Evolutionary conservation across 495 filamentous ascomycete genomes (phyloP).

Genomic region (Entonaema liquescens): DNA sequence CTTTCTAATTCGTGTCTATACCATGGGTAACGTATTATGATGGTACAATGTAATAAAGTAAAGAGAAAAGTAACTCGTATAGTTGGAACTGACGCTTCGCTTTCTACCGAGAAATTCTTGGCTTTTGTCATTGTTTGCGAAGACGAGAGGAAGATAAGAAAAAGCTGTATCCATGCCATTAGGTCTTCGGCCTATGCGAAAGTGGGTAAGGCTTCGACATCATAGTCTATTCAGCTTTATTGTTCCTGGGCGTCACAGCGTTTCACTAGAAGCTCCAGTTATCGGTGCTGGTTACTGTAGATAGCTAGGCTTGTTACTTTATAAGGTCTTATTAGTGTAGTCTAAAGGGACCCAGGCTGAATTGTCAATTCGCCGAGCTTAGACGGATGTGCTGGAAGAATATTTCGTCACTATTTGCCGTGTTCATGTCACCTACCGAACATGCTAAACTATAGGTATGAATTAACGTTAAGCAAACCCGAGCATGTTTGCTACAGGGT

Average conservation of each 20-base stretch:
- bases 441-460: slow-evolving; percentile 5
- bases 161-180: slow-evolving; percentile 23
- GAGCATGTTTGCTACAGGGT: slow-evolving; percentile 36
- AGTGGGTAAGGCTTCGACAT: slow-evolving; percentile 12
- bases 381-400: neutral
- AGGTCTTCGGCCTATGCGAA: slow-evolving; percentile 5
- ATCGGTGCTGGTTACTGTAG: slow-evolving; percentile 34
- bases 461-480: slow-evolving; percentile 26
- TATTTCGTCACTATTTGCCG: slow-evolving; percentile 31
- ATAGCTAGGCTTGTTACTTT: slow-evolving; percentile 21
- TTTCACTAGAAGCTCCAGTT: slow-evolving; percentile 24
- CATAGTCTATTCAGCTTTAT: slow-evolving; percentile 13
- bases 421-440: slow-evolving; percentile 27
- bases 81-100: slow-evolving; percentile 10
- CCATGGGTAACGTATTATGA: neutral
- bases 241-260: slow-evolving; percentile 29
- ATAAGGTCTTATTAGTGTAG: slow-evolving; percentile 10
- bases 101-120: slow-evolving; percentile 32
- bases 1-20: too few relatives aligned
- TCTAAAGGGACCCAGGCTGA: neutral
- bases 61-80: neutral
- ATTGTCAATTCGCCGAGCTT: slow-evolving; percentile 26
- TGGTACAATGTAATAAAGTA: too few relatives aligned
- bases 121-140: slow-evolving; percentile 32
- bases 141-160: neutral